Conservation (phyloP, 257 asterid genomes). For the Datura wrightii region DNA sequence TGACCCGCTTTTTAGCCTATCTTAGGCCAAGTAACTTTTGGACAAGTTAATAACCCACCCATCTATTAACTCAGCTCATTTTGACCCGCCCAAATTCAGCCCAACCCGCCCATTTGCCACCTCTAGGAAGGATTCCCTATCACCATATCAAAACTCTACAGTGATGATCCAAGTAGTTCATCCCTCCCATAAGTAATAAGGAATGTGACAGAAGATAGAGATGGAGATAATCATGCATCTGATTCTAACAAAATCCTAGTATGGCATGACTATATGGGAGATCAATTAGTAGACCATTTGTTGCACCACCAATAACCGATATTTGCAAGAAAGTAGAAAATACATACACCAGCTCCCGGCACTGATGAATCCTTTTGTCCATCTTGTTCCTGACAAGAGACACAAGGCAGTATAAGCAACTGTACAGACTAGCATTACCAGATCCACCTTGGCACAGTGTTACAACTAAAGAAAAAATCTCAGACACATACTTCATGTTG, state of each 20-base stretch:
- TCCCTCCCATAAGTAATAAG: background rate
- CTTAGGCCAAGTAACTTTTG: too few species aligned
- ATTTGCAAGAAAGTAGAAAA: slow-evolving; percentile 18
- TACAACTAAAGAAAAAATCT: slow-evolving; percentile 34
- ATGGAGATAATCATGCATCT: slow-evolving; percentile 25
- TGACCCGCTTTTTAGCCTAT: too few species aligned
- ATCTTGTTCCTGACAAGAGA: slow-evolving; percentile 64
- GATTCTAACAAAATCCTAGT: slow-evolving; percentile 20
- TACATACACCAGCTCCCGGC: slow-evolving; percentile 92
- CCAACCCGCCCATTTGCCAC: too few species aligned
- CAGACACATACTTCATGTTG: slow-evolving; percentile 67
- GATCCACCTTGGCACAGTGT: slow-evolving; percentile 21
- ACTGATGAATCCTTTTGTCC: slow-evolving; percentile 75
- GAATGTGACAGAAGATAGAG: slow-evolving; percentile 18
- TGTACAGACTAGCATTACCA: slow-evolving; percentile 25
- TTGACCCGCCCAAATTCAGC: too few species aligned
- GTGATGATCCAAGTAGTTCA: slow-evolving; percentile 20
- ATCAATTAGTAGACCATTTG: too few species aligned
- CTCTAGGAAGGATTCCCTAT: background rate
- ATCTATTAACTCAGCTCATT: too few species aligned
- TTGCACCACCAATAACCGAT: slow-evolving; percentile 26
- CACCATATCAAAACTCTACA: slow-evolving; percentile 19
- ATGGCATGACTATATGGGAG: background rate
- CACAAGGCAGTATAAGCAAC: slow-evolving; percentile 33
- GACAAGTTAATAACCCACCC: too few species aligned